Percentiles rank a stretch among this genome's conserved stretches.
phyloP scores from a whole-genome alignment of 805 yeast species.

The Yamadazyma olivae region DNA sequence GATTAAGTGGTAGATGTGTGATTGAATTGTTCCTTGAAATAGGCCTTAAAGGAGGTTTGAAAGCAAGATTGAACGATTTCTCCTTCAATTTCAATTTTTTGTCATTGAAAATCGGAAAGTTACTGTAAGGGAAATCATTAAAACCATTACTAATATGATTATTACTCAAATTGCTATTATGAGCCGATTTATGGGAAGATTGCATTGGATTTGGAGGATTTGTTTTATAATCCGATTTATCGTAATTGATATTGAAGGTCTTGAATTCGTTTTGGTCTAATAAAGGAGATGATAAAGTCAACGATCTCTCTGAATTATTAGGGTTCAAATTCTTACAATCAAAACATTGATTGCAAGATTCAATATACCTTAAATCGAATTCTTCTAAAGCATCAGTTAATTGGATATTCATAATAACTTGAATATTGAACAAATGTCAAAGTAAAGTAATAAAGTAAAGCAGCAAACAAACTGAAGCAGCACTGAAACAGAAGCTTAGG shows the following conservation, averaged over 20 bases:
- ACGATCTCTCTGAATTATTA: slow-evolving; percentile 6
- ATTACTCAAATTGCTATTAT: background rate
- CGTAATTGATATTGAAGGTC: background rate
- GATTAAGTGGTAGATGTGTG: too few relatives aligned
- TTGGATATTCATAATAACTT: slow-evolving; percentile 13
- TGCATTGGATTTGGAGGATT: too few relatives aligned
- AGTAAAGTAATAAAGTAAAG: too few relatives aligned
- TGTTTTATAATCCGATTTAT: background rate
- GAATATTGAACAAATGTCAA: too few relatives aligned
- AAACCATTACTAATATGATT: background rate
- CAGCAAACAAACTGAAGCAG: too few relatives aligned
- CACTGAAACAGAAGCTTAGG: too few relatives aligned
- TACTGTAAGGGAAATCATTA: background rate
- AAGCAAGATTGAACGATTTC: slow-evolving; percentile 5
- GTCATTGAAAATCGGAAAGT: slow-evolving; percentile 11
- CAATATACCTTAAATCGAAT: slow-evolving; percentile 20
- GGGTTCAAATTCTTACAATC: slow-evolving; percentile 1
- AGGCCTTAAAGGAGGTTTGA: slow-evolving; percentile 22
- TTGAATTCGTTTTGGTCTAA: slow-evolving; percentile 11
- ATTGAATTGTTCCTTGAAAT: slow-evolving; percentile 12
- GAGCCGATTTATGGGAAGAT: too few relatives aligned
- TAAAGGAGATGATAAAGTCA: slow-evolving; percentile 23
- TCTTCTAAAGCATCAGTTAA: slow-evolving; percentile 23
- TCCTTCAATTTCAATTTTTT: slow-evolving; percentile 5
- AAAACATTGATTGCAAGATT: slow-evolving; percentile 18